Base-by-base conservation (phyloP, 2,329 filamentous ascomycete species). In the Myriosclerotinia curreyana region DNA sequence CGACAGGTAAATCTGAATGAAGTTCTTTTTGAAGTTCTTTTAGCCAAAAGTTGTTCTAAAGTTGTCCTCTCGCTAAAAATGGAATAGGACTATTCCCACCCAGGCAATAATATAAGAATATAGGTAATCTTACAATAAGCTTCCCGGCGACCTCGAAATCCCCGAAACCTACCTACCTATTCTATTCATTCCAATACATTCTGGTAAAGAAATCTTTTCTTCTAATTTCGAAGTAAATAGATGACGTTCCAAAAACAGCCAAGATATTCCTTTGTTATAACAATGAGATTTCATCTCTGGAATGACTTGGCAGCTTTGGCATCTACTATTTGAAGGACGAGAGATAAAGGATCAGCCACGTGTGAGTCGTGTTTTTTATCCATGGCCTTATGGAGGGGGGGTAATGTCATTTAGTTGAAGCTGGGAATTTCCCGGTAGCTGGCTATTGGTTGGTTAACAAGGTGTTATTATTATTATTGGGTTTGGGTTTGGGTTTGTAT, bases 371-470 rank as follows among this genome's bases (percentile, higher is more conserved):
- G 42, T 38, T 49, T 38, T 49, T 31, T 7, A 20, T 25, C n/a
- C 11, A 17, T 14, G 15, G 22, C 58, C 58, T 46, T 60, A 60
- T 60, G 34, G 36, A 51, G 22, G 12, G 58, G 25, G 31, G 22
- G 48, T 5, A 49, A 42, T 60, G 48, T 51, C 58, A 60, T 60
- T 50, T 60, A 48, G n/a, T 36, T 14, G 25, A 38, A 31, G 17
- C 8, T 60, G 48, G 46, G 34, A 15, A 28, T 28, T 52, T 7
- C 15, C 36, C 48, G 34, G 4, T 4, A 2, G 3, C 5, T 60
- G 46, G 17, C 12, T 22, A 53, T 51, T 60, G 22, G 40, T 6
- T 52, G 49, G 3, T 34, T 5, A 25, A 12, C 7, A 38, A 22
- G 40, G 54, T n/a, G n/a, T n/a, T n/a, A n/a, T n/a, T n/a, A n/a